Evolutionary conservation across 768 basidiomycete species (phyloP).

Genomic region (Rhizopogon vesiculosus): DNA sequence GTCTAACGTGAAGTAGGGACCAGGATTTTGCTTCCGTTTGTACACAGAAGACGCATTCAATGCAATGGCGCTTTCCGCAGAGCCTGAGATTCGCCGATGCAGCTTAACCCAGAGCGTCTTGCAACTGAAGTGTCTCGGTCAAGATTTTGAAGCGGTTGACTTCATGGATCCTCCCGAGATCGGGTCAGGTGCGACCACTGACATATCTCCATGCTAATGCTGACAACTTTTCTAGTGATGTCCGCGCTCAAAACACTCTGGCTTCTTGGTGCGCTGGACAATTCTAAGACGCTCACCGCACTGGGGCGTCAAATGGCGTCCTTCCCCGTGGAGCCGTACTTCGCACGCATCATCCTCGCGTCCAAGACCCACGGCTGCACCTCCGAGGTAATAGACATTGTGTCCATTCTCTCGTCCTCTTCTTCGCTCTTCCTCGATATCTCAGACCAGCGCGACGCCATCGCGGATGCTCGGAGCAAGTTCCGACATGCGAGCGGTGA

Average conservation of each 20-base stretch:
- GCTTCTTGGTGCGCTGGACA: slow-evolving; percentile 75
- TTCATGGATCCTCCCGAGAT: slow-evolving; percentile 85
- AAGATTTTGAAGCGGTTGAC: slow-evolving; percentile 76
- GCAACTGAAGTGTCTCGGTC: slow-evolving; percentile 80
- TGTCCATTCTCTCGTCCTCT: slow-evolving; percentile 78
- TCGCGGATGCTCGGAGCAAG: slow-evolving; percentile 64
- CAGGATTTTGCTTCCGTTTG: slow-evolving; percentile 85
- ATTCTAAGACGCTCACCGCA: slow-evolving; percentile 57
- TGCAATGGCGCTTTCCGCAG: slow-evolving; percentile 55
- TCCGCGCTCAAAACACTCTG: slow-evolving; percentile 70
- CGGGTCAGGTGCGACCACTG: slow-evolving; percentile 57
- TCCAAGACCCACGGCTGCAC: slow-evolving; percentile 72
- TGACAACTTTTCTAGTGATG: slow-evolving; percentile 35
- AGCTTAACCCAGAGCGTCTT: slow-evolving; percentile 80
- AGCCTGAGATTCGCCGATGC: slow-evolving; percentile 90
- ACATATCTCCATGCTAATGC: not conserved
- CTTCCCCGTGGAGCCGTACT: slow-evolving; percentile 90
- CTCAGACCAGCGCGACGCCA: slow-evolving; percentile 68
- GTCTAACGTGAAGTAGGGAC: slow-evolving; percentile 41
- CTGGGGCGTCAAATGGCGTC: slow-evolving; percentile 80
- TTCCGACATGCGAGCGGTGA: slow-evolving; percentile 87
- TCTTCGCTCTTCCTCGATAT: slow-evolving; percentile 80
- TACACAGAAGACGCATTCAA: slow-evolving; percentile 84
- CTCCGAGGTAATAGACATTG: slow-evolving; percentile 74
- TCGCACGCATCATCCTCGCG: slow-evolving; percentile 75